phyloP scores from a whole-genome alignment of 352 stramenopile genomes.

The Phytophthora syringae region DNA sequence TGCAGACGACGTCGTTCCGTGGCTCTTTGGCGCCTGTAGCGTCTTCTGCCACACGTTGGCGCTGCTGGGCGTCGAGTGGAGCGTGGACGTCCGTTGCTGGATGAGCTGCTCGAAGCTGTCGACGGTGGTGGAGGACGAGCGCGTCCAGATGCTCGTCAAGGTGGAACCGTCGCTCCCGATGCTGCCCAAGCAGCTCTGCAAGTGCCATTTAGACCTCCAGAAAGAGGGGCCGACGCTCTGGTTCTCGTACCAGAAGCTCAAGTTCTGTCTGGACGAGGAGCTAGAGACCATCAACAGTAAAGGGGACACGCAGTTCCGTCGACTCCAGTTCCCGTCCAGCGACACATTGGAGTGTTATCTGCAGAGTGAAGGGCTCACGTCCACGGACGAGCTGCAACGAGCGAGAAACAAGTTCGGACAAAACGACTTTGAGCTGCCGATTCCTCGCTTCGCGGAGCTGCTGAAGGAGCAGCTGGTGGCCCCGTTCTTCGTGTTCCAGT shows the following conservation, averaged over 20 bases:
- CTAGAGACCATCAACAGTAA: constrained; percentile 49
- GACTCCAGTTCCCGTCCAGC: constrained; percentile 71
- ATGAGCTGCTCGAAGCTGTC: constrained; percentile 44
- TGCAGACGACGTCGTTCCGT: constrained; percentile 44
- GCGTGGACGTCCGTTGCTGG: constrained; percentile 68
- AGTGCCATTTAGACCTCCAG: constrained; percentile 38
- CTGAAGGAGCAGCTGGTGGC: constrained; percentile 97
- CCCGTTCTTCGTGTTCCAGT: constrained; percentile 99
- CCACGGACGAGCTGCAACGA: constrained; percentile 40
- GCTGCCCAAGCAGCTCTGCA: constrained; percentile 63
- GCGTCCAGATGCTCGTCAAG: constrained; percentile 55
- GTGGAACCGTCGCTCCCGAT: constrained; percentile 59
- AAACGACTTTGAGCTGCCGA: constrained; percentile 95
- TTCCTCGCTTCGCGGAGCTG: constrained; percentile 95
- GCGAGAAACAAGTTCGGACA: constrained; percentile 72
- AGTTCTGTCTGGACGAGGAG: constrained; percentile 76
- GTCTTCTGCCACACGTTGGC: constrained; percentile 61
- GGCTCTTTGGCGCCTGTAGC: constrained; percentile 50
- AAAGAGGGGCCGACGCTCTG: constrained; percentile 50
- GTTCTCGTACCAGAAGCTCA: constrained; percentile 84
- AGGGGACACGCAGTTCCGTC: constrained; percentile 66
- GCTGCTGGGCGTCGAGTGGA: constrained; percentile 62
- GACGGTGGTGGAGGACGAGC: constrained; percentile 73
- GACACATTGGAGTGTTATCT: constrained; percentile 69
- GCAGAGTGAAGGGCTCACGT: constrained; percentile 49